Conservation (phyloP, 2,329 filamentous ascomycete genomes). For the Chaetomium sp. region DNA sequence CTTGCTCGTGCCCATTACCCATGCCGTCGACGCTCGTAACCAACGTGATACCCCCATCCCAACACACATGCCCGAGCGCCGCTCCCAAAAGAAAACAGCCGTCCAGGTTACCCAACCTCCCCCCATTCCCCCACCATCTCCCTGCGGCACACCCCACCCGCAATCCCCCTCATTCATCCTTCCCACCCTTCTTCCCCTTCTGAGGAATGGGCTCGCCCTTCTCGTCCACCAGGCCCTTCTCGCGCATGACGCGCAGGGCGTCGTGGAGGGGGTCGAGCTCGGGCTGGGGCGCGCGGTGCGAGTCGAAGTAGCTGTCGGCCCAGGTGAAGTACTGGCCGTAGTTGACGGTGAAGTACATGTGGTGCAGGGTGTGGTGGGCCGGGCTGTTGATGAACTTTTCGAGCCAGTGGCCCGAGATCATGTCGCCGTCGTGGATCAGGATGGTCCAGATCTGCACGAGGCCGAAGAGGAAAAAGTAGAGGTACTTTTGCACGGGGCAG, state of each 20-base stretch:
- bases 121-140: not conserved
- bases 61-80: not conserved
- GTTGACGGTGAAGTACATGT: conserved; percentile 54
- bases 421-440: conserved; percentile 53
- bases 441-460: conserved; percentile 53
- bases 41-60: not conserved
- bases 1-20: not conserved
- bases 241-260: conserved; percentile 48
- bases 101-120: not conserved
- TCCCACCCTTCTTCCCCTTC: conserved; percentile 32
- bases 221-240: conserved; percentile 49
- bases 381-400: conserved; percentile 53
- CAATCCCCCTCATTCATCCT: conserved; percentile 13
- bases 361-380: conserved; percentile 52
- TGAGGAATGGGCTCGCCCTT: conserved; percentile 43
- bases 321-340: conserved; percentile 54
- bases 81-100: not conserved
- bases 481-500: conserved; percentile 50
- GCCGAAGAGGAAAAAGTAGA: conserved; percentile 49
- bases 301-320: conserved; percentile 49
- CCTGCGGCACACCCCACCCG: not conserved
- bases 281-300: conserved; percentile 48
- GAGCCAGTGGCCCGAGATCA: conserved; percentile 50
- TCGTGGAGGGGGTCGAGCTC: conserved; percentile 50
- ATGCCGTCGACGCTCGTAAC: conserved; percentile 8